Evolutionary conservation across 2,329 filamentous ascomycete species (phyloP).

Genomic region (Penicillium glabrum): DNA sequence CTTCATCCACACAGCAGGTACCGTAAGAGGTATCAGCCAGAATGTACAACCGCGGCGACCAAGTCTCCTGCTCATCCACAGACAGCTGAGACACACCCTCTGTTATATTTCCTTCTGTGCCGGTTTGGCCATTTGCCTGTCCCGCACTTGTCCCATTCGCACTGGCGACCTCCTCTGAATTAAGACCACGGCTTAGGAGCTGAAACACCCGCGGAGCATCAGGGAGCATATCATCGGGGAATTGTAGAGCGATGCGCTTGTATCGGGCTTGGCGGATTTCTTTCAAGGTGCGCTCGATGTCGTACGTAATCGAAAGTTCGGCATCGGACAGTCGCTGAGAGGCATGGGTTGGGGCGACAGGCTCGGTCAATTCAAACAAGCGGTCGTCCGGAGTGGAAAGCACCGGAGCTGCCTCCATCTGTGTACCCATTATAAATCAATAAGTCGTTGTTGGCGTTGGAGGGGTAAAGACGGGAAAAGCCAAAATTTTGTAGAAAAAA

Average conservation of each 20-base stretch:
- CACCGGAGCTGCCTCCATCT: slow-evolving; percentile 52
- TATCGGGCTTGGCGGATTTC: slow-evolving; percentile 74
- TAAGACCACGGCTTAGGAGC: slow-evolving; percentile 57
- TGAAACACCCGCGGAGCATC: slow-evolving; percentile 81
- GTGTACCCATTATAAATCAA: slow-evolving; percentile 23
- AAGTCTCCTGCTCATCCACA: slow-evolving; percentile 22
- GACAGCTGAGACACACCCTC: slow-evolving; percentile 29
- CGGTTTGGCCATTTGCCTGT: slow-evolving; percentile 12
- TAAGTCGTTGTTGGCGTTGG: slow-evolving; percentile 3
- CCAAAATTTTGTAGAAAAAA: slow-evolving; percentile 20
- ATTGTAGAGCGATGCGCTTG: slow-evolving; percentile 83
- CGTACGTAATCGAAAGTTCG: slow-evolving; percentile 75
- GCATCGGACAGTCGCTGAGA: slow-evolving; percentile 56
- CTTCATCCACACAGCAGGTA: slow-evolving; percentile 94
- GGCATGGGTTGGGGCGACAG: slow-evolving; percentile 37
- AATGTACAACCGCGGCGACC: slow-evolving; percentile 65
- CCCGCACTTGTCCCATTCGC: slow-evolving; percentile 14
- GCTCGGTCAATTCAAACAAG: slow-evolving; percentile 56
- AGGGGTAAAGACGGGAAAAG: slow-evolving; percentile 10
- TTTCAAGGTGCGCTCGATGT: slow-evolving; percentile 73
- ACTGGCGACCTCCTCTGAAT: slow-evolving; percentile 21
- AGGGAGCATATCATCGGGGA: slow-evolving; percentile 86
- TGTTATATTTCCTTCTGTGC: slow-evolving; percentile 13
- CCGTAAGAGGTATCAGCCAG: slow-evolving; percentile 96
- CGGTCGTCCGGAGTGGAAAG: slow-evolving; percentile 64